A percentile compares a stretch with the other conserved stretches of the same genome.
These are phyloP conservation scores for Mediolabrus comicus DNA, from an alignment of 108 stramenopile genomes.

Conservation along the genomic window DNA sequence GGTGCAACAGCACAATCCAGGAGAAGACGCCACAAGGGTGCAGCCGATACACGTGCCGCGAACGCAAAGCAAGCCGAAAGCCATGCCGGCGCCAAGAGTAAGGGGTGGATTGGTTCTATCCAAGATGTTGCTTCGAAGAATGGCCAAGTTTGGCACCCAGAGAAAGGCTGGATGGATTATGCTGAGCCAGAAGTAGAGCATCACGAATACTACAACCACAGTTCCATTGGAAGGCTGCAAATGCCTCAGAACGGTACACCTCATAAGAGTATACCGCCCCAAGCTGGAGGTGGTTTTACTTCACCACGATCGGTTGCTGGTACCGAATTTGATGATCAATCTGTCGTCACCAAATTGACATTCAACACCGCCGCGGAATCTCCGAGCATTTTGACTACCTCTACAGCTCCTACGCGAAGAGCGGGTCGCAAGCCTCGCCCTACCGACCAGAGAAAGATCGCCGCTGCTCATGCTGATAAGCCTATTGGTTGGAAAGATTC, in stretches of 20 bases:
- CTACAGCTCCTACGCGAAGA: conserved; percentile 23
- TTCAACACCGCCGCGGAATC: conserved; percentile 30
- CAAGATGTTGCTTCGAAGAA: conserved; percentile 54
- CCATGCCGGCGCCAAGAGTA: conserved; percentile 27
- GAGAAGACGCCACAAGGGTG: conserved; percentile 67
- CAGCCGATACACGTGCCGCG: conserved; percentile 50
- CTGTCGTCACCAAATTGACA: conserved; percentile 18
- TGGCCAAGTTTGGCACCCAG: conserved; percentile 68
- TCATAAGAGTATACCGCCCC: background rate
- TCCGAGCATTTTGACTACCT: conserved; percentile 12
- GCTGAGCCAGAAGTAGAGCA: conserved; percentile 36
- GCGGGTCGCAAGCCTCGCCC: conserved; percentile 18
- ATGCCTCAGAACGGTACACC: conserved; percentile 8
- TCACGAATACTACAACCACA: conserved; percentile 2
- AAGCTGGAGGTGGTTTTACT: background rate
- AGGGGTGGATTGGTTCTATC: conserved; percentile 80
- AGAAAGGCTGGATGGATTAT: conserved; percentile 69
- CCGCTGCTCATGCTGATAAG: conserved; percentile 12
- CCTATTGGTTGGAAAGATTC: conserved; percentile 66
- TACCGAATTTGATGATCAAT: conserved; percentile 16
- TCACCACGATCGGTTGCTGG: background rate
- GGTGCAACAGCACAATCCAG: conserved; percentile 30
- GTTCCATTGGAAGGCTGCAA: conserved; percentile 37
- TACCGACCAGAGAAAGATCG: conserved; percentile 27
- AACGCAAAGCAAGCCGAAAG: conserved; percentile 51